A percentile compares a stretch with the other conserved stretches of the same genome.
Conservation (phyloP, 2,329 filamentous ascomycete species). For the Dactylellina cionopaga region DNA sequence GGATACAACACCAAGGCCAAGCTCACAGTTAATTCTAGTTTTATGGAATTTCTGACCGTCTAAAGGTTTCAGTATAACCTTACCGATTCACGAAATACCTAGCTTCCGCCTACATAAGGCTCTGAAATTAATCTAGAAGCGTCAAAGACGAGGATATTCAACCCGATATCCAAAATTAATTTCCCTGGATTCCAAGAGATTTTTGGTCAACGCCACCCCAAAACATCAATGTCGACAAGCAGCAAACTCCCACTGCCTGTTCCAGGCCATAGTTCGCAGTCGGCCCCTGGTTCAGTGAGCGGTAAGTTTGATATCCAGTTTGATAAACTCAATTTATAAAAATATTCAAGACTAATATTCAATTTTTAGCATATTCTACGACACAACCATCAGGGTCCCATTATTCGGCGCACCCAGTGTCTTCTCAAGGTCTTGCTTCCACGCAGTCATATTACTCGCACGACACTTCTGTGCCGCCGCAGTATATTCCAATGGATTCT, state of each 20-base stretch:
- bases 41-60: conserved; percentile 48
- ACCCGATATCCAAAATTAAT: conserved; percentile 12
- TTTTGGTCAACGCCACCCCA: conserved; percentile 17
- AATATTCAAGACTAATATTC: conserved; percentile 10
- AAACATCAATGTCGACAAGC: conserved; percentile 46
- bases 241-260: conserved; percentile 52
- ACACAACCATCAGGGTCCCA: conserved; percentile 45
- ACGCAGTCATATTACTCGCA: conserved; percentile 46
- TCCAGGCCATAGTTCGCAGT: conserved; percentile 47
- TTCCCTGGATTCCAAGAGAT: conserved; percentile 15
- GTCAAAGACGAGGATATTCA: conserved; percentile 36
- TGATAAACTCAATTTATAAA: neutral
- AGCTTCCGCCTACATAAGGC: conserved; percentile 44
- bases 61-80: conserved; percentile 45
- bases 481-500: conserved; percentile 52
- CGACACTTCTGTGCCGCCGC: conserved; percentile 42
- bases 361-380: conserved; percentile 40
- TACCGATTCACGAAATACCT: conserved; percentile 37
- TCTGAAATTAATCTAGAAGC: conserved; percentile 16
- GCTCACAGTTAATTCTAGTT: conserved; percentile 23
- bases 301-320: conserved; percentile 36
- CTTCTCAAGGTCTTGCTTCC: conserved; percentile 34
- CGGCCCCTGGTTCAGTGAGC: conserved; percentile 50
- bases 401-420: conserved; percentile 47
- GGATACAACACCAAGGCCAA: neutral